Evolutionary conservation across 2,329 filamentous ascomycete genomes (phyloP).

Genomic region (Xylariaceae sp.): DNA sequence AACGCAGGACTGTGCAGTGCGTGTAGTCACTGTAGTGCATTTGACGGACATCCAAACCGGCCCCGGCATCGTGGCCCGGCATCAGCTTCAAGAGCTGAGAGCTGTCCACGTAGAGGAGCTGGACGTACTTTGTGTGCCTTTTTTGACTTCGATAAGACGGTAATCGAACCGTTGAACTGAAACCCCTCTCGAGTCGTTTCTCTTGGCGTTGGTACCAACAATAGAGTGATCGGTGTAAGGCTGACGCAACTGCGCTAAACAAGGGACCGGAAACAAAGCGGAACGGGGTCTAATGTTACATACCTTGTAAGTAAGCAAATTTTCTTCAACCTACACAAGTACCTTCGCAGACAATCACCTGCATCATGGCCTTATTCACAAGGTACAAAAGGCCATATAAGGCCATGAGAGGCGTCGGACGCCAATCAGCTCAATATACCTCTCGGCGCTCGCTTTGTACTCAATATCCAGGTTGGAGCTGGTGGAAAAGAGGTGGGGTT

Average conservation of each 20-base stretch:
- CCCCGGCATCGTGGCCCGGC: background rate
- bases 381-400: background rate
- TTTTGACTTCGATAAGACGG: no score
- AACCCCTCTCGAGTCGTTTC: background rate
- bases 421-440: no score
- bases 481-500: background rate
- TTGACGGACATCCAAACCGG: background rate
- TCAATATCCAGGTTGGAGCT: background rate
- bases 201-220: background rate
- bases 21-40: background rate
- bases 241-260: slow-evolving; percentile 6
- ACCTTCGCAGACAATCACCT: no score
- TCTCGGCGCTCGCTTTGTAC: no score
- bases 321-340: no score
- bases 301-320: no score
- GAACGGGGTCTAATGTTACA: background rate
- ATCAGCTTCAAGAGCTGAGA: background rate
- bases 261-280: slow-evolving; percentile 1
- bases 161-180: no score
- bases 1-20: background rate
- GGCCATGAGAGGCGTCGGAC: no score
- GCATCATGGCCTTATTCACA: background rate
- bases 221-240: slow-evolving; percentile 3
- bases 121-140: background rate
- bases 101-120: background rate